These are phyloP conservation scores for Chlorella sp. DNA, from an alignment of 139 green algal genomes.

Conservation along the genomic window DNA sequence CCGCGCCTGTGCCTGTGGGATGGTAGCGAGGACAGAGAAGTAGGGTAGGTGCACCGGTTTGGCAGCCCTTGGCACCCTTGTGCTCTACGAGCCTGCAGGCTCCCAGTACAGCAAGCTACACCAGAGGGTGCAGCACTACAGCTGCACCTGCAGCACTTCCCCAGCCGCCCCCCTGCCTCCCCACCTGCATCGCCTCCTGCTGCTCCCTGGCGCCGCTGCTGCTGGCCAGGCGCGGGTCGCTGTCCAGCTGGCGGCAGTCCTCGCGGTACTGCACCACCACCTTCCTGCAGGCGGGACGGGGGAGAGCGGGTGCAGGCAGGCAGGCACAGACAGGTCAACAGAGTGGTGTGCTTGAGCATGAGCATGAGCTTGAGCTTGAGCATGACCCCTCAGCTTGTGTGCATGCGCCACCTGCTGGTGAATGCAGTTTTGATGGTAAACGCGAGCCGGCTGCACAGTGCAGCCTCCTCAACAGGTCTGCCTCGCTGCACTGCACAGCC, in stretches of 20 bases:
- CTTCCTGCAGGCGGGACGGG: constrained; percentile 42
- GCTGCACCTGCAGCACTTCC: not conserved
- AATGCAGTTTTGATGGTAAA: too few relatives aligned
- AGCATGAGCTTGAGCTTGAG: too few relatives aligned
- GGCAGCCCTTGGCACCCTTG: too few relatives aligned
- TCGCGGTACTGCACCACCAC: constrained; percentile 44
- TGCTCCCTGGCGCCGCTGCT: constrained; percentile 7
- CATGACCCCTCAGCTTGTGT: too few relatives aligned
- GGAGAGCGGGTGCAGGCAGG: not conserved
- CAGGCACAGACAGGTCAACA: not conserved
- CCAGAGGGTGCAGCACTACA: not conserved
- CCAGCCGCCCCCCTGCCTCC: not conserved
- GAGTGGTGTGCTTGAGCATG: too few relatives aligned
- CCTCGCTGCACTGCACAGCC: too few relatives aligned
- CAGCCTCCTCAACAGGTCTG: too few relatives aligned
- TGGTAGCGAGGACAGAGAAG: too few relatives aligned
- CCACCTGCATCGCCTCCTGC: constrained; percentile 26
- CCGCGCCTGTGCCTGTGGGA: constrained; percentile 4
- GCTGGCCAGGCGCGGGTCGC: constrained; percentile 30
- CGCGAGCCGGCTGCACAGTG: too few relatives aligned
- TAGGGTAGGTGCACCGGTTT: too few relatives aligned
- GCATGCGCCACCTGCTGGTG: too few relatives aligned
- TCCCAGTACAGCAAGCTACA: not conserved
- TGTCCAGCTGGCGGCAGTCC: constrained; percentile 56
- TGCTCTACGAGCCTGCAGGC: too few relatives aligned